Conservation (phyloP, 1,139 yeast genomes). For the Arxiozyma slooffiae region DNA sequence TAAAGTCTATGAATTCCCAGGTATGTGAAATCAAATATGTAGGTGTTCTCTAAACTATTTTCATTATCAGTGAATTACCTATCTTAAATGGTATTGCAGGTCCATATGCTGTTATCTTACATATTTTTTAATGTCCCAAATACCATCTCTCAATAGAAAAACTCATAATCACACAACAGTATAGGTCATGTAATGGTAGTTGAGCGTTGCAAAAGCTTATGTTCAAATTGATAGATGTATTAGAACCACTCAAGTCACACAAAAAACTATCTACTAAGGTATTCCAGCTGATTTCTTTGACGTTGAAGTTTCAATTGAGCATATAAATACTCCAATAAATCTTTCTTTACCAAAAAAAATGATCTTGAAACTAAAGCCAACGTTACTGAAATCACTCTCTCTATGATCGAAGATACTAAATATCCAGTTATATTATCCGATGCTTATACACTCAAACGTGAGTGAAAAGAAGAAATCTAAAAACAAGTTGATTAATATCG, state of each 20-base stretch:
- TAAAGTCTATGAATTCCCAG: conserved; percentile 48
- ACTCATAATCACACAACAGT: conserved; percentile 50
- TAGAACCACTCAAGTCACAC: conserved; percentile 56
- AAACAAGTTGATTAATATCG: conserved; percentile 48
- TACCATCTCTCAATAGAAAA: conserved; percentile 51
- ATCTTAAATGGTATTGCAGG: conserved; percentile 77
- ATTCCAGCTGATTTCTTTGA: conserved; percentile 74
- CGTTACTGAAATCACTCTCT: conserved; percentile 47
- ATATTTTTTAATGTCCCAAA: conserved; percentile 73
- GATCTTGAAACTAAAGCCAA: conserved; percentile 62
- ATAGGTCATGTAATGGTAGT: conserved; percentile 67
- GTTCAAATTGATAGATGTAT: conserved; percentile 61
- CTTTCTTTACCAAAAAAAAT: conserved; percentile 49
- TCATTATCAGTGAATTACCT: conserved; percentile 77
- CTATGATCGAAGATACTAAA: conserved; percentile 44
- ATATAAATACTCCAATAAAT: conserved; percentile 55
- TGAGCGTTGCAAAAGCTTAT: conserved; percentile 53
- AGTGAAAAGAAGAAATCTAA: conserved; percentile 52
- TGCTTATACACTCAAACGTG: conserved; percentile 77
- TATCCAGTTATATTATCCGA: conserved; percentile 71
- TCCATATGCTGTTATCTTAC: conserved; percentile 67
- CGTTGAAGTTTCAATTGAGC: conserved; percentile 42
- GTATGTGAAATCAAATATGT: conserved; percentile 44
- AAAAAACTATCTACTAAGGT: conserved; percentile 75
- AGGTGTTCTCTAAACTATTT: conserved; percentile 50